A percentile compares a stretch with the other conserved stretches of the same genome.
Conservation (phyloP, 176 grass and related monocot genomes). For the Ensete ventricosum region DNA sequence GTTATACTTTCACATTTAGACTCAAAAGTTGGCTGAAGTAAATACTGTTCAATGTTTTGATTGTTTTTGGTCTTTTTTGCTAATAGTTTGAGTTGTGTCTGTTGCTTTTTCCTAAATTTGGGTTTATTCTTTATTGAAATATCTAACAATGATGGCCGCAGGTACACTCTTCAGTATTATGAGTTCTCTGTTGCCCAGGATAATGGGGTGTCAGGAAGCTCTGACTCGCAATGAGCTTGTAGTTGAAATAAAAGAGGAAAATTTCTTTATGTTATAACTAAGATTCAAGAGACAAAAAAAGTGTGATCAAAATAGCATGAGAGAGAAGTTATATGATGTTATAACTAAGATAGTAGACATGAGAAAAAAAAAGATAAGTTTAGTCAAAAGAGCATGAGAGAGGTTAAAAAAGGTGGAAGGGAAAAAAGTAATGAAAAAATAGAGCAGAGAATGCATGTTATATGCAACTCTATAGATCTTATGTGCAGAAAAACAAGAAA, state of each 20-base stretch:
- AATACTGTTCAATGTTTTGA: neutral
- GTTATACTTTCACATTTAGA: too few species aligned
- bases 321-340: too few species aligned
- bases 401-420: neutral
- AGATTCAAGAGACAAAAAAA: neutral
- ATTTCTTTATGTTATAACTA: neutral
- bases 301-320: neutral
- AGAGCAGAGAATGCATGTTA: neutral
- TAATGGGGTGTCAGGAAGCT: neutral
- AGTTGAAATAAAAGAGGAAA: constrained; percentile 3
- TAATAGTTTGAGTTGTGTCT: neutral
- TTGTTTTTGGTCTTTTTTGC: neutral
- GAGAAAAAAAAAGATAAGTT: neutral
- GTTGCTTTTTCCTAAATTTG: neutral
- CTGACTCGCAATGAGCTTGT: neutral
- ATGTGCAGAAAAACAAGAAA: neutral
- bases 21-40: too few species aligned
- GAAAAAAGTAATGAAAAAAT: neutral
- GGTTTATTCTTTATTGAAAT: neutral
- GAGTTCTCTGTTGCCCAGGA: constrained; percentile 1
- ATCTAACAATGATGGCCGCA: neutral
- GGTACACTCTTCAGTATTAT: neutral
- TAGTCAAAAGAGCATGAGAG: neutral
- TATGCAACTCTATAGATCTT: neutral
- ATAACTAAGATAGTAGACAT: neutral